A percentile compares a stretch with the other conserved stretches of the same genome.
These are phyloP conservation scores for Lumnitzera littorea DNA, from an alignment of 345 rosid species.

Conservation along the genomic window DNA sequence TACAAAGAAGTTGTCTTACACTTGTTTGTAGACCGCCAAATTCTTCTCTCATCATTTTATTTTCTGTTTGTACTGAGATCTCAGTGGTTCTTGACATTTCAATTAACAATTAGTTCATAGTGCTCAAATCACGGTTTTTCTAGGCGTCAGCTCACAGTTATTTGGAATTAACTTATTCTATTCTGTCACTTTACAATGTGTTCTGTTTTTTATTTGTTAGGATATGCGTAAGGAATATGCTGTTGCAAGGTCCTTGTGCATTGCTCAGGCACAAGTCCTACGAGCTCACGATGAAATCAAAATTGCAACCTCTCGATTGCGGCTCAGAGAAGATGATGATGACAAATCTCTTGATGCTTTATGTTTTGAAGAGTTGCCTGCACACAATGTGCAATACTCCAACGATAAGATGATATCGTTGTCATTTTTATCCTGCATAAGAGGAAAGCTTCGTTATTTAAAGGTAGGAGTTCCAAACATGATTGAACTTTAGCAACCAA, in stretches of 20 bases:
- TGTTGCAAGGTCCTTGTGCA: slow-evolving; percentile 71
- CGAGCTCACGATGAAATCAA: slow-evolving; percentile 85
- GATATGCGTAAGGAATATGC: slow-evolving; percentile 86
- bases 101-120: too few species aligned
- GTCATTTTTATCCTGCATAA: slow-evolving; percentile 45
- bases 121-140: too few species aligned
- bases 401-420: slow-evolving; percentile 73
- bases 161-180: background rate
- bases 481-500: background rate
- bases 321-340: slow-evolving; percentile 62
- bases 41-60: too few species aligned
- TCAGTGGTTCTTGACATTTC: too few species aligned
- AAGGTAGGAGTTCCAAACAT: slow-evolving; percentile 39
- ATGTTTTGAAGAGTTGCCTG: slow-evolving; percentile 60
- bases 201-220: slow-evolving; percentile 19
- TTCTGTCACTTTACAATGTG: slow-evolving; percentile 1
- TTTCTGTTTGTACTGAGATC: too few species aligned
- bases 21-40: too few species aligned
- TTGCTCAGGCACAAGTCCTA: slow-evolving; percentile 77
- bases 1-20: too few species aligned
- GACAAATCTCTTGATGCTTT: slow-evolving; percentile 74
- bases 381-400: slow-evolving; percentile 65
- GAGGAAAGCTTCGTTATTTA: slow-evolving; percentile 87
- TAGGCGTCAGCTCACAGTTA: too few species aligned
- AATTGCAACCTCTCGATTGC: slow-evolving; percentile 89